phyloP scores from a whole-genome alignment of 108 stramenopile species.

The Schizochytrium sp. region DNA sequence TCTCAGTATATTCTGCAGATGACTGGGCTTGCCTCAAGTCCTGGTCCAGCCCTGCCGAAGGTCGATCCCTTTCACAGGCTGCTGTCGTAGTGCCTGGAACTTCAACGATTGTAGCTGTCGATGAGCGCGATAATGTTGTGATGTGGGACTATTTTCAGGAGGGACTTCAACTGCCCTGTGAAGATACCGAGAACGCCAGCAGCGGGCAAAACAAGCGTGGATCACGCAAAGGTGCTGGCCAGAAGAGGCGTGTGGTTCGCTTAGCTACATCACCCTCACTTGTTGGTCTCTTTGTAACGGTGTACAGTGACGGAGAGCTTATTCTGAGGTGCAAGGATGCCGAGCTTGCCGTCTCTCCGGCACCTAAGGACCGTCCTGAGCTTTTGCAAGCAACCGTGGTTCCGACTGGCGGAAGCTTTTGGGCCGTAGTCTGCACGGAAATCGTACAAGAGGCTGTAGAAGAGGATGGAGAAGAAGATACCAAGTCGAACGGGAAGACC shows the following conservation, averaged over 20 bases:
- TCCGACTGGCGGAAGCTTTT: background rate
- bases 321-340: background rate
- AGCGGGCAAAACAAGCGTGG: constrained; percentile 10
- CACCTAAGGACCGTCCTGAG: background rate
- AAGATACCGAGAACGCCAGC: background rate
- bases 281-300: background rate
- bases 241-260: background rate
- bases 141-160: constrained; percentile 61
- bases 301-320: background rate
- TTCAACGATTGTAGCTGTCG: constrained; percentile 27
- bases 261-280: background rate
- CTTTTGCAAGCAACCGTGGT: background rate
- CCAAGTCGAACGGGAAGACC: no score
- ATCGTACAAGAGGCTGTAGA: background rate
- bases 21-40: constrained; percentile 40
- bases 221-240: background rate
- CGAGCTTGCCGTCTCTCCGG: background rate
- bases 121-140: background rate
- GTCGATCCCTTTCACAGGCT: background rate
- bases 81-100: constrained; percentile 14
- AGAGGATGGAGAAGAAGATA: no score
- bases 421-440: constrained; percentile 7
- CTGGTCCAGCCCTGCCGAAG: background rate
- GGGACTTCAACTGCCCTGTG: constrained; percentile 31
- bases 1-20: constrained; percentile 13